Conservation (phyloP, 1,284 basidiomycete species). For the Boletus austroedulis region DNA sequence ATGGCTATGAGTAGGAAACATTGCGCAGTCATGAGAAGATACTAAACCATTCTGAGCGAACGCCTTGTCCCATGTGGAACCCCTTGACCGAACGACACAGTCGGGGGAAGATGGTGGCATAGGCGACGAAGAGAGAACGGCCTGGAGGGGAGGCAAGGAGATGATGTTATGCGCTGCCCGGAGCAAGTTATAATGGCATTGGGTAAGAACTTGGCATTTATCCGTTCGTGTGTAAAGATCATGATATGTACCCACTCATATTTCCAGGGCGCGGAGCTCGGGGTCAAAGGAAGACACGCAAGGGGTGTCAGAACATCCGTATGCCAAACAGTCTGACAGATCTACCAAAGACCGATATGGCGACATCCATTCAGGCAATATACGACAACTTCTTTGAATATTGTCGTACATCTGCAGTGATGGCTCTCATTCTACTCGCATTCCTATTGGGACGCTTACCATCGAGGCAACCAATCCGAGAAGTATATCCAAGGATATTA, state of each 20-base stretch:
- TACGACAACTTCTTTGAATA: constrained; percentile 35
- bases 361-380: constrained; percentile 40
- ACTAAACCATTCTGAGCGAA: constrained; percentile 41
- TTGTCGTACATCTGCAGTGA: constrained; percentile 35
- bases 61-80: constrained; percentile 38
- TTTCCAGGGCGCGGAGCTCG: constrained; percentile 43
- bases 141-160: constrained; percentile 24
- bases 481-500: constrained; percentile 44
- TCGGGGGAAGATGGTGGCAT: constrained; percentile 34
- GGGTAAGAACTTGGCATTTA: constrained; percentile 40
- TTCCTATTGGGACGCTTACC: constrained; percentile 43
- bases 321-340: constrained; percentile 50
- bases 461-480: constrained; percentile 9
- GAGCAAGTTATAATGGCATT: constrained; percentile 33
- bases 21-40: constrained; percentile 37
- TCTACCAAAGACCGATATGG: constrained; percentile 46
- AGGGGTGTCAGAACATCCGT: constrained; percentile 42
- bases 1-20: constrained; percentile 35
- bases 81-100: constrained; percentile 30
- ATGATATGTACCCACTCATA: constrained; percentile 39
- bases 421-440: constrained; percentile 33
- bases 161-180: constrained; percentile 23
- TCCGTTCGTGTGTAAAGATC: constrained; percentile 39
- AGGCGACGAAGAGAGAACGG: constrained; percentile 22
- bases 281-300: constrained; percentile 44